phyloP scores from a whole-genome alignment of 2,329 filamentous ascomycete genomes.

The Talaromyces sp. region DNA sequence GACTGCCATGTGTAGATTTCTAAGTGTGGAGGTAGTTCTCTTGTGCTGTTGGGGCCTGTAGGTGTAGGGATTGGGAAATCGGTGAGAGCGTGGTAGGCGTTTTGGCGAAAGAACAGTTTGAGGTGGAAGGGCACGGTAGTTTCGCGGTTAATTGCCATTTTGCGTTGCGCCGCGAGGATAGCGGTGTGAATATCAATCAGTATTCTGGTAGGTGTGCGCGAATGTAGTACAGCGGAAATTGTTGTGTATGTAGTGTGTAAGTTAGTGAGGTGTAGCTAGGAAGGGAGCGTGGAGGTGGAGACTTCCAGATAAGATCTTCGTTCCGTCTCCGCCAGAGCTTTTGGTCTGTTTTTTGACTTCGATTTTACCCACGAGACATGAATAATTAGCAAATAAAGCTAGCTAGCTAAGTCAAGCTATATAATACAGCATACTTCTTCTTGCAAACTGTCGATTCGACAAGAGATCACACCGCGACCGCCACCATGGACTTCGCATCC shows the following conservation, averaged over 20 bases:
- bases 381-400: not conserved
- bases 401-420: not conserved
- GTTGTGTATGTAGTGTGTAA: no score
- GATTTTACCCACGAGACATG: not conserved
- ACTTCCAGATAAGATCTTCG: constrained; percentile 5
- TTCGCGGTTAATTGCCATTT: constrained; percentile 49
- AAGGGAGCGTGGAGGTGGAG: not conserved
- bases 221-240: not conserved
- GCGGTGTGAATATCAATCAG: not conserved
- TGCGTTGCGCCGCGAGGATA: not conserved
- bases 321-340: constrained; percentile 1
- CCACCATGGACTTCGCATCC: constrained; percentile 87
- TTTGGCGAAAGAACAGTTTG: constrained; percentile 76
- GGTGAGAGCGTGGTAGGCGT: constrained; percentile 61
- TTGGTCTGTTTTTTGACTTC: not conserved
- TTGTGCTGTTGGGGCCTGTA: constrained; percentile 54
- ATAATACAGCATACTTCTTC: not conserved
- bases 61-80: constrained; percentile 37
- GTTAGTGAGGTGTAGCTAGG: not conserved
- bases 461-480: not conserved
- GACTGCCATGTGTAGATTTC: constrained; percentile 83
- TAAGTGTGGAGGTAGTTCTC: constrained; percentile 62
- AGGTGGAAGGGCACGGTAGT: constrained; percentile 76
- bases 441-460: not conserved
- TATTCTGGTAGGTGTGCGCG: not conserved